Percentiles rank a stretch among this genome's conserved stretches.
Evolutionary conservation across 768 basidiomycete species (phyloP).

Genomic region (Fomitopsis serialis): DNA sequence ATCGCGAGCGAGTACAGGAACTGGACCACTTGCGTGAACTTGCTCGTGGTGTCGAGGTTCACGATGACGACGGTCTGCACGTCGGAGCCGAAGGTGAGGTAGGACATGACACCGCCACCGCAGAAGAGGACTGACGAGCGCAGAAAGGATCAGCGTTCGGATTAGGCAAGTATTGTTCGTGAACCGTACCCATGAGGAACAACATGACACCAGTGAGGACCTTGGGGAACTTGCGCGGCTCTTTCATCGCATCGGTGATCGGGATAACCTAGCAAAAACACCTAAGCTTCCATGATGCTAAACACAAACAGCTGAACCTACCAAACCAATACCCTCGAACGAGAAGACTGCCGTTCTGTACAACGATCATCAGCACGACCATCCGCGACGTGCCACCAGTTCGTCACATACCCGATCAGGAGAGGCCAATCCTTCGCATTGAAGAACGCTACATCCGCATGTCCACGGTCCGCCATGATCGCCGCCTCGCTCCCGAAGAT

Average conservation of each 20-base stretch:
- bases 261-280: constrained; percentile 66
- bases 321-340: constrained; percentile 95
- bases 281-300: background rate
- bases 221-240: constrained; percentile 88
- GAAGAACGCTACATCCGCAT: constrained; percentile 80
- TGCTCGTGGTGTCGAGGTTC: constrained; percentile 80
- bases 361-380: background rate
- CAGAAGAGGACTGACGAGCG: constrained; percentile 66
- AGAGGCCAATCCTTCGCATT: constrained; percentile 87
- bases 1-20: constrained; percentile 92
- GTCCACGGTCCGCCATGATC: constrained; percentile 60
- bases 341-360: constrained; percentile 93
- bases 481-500: constrained; percentile 83
- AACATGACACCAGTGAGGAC: constrained; percentile 90
- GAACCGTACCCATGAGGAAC: constrained; percentile 58
- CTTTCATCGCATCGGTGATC: constrained; percentile 94
- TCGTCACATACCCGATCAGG: constrained; percentile 74
- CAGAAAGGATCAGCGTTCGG: background rate
- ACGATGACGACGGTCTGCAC: constrained; percentile 93
- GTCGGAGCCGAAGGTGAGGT: constrained; percentile 81
- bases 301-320: constrained; percentile 27
- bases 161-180: background rate
- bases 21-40: constrained; percentile 86
- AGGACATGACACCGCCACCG: constrained; percentile 81
- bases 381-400: background rate